phyloP scores from a whole-genome alignment of 768 basidiomycete genomes.

The Candolleomyces eurysporus region DNA sequence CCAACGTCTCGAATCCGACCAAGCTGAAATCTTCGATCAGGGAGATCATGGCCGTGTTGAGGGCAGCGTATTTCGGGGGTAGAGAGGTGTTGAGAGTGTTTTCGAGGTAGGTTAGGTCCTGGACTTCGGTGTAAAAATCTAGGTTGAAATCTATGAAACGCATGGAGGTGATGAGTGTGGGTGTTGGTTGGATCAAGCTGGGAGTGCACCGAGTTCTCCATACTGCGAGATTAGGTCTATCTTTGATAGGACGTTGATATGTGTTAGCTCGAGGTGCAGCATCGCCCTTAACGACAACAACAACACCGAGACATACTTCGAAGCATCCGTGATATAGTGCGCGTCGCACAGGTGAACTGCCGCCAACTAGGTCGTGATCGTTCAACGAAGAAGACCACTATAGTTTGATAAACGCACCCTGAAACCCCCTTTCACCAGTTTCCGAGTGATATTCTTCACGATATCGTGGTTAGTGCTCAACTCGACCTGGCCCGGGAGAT shows the following conservation, averaged over 20 bases:
- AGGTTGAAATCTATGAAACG: constrained; percentile 82
- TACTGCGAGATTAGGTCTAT: constrained; percentile 90
- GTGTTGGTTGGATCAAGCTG: constrained; percentile 6
- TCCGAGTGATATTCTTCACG: constrained; percentile 74
- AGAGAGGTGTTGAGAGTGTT: constrained; percentile 62
- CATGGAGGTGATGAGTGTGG: background rate
- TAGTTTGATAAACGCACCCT: constrained; percentile 57
- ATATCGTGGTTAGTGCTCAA: constrained; percentile 94
- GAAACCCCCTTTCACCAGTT: constrained; percentile 71
- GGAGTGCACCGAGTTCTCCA: constrained; percentile 80
- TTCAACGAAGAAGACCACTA: constrained; percentile 3
- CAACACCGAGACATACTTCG: constrained; percentile 92
- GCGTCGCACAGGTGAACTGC: constrained; percentile 96
- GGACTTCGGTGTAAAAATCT: constrained; percentile 97
- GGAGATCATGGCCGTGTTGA: constrained; percentile 56
- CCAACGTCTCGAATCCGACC: constrained; percentile 80
- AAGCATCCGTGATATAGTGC: constrained; percentile 93
- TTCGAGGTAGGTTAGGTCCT: constrained; percentile 88
- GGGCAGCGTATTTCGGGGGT: constrained; percentile 62
- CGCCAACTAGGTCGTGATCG: constrained; percentile 62
- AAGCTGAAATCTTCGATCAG: background rate
- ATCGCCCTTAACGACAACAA: constrained; percentile 92
- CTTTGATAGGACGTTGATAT: constrained; percentile 96
- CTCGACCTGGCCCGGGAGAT: constrained; percentile 97
- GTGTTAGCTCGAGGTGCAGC: constrained; percentile 98